Evolutionary conservation across 345 rosid genomes (phyloP), one percentile per base, ranked within the genome.

Genomic region (Syzygium oleosum): DNA sequence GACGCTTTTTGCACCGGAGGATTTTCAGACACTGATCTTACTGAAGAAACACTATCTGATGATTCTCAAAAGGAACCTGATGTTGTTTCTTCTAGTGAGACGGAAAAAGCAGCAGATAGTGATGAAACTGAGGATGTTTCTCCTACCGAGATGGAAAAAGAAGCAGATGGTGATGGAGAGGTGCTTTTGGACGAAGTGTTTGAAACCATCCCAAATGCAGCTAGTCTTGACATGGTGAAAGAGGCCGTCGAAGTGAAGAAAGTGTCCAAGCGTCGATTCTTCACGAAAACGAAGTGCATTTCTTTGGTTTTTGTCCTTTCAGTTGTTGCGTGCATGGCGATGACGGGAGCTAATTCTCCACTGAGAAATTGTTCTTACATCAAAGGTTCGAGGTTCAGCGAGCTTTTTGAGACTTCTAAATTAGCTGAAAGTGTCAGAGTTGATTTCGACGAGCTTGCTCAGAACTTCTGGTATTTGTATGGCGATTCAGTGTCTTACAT

Each of bases 1-100:
- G 94, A 93, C 23, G 85, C 90, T 87, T 93, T 94, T 88, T 86
- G 87, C 68, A 90, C 93, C 11, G 96, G 95, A 73, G 90, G 91
- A 85, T 90, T 87, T 63, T 92, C 94, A 0, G 95, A 94, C 27
- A 83, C 92, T 63, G 97, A 95, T 54, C 79, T 90, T 77, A 90
- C 93, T 85, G 96, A 90, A 84, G 97, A 93, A 91, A 87, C 90
- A 14, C 87, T 86, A 17, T 91, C 94, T 51, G 94, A 90, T 49
- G 93, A 59, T 59, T 91, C 94, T 51, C 91, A 78, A 63, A 91
- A 87, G 87, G 94, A 92, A 65, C 90, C 93, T 6, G 91, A 90
- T 29, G 92, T 91, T 85, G 86, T 49, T 79, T 88, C 91, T 73
- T 90, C 89, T 11, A 54, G 46, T 83, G 89, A 87, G 85, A 85